phyloP scores from a whole-genome alignment of 176 grass and related monocot species.

The Ananas comosus region DNA sequence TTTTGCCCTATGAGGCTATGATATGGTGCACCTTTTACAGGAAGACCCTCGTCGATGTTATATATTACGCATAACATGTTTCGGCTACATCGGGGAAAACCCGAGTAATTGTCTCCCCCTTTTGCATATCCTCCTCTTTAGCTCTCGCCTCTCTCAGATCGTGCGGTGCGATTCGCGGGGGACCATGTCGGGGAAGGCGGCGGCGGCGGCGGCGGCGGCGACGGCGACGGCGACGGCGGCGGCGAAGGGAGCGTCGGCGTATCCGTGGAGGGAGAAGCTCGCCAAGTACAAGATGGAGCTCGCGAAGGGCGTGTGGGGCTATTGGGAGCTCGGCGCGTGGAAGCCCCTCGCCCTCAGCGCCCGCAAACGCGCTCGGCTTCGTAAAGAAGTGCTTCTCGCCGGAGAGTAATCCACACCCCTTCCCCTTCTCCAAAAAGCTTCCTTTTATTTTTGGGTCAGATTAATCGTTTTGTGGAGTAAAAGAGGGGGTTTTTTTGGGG shows the following conservation, averaged over 20 bases:
- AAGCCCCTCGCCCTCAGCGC: conserved; percentile 71
- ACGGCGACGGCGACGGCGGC: conserved; percentile 18
- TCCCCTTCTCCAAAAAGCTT: neutral
- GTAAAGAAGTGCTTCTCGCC: conserved; percentile 84
- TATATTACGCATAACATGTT: neutral
- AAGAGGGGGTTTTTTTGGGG: neutral
- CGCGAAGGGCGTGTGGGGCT: conserved; percentile 64
- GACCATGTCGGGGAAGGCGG: conserved; percentile 40
- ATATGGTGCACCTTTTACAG: neutral
- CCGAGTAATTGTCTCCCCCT: neutral
- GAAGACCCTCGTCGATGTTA: neutral
- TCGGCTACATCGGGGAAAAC: neutral
- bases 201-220: conserved; percentile 6
- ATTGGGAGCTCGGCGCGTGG: conserved; percentile 95
- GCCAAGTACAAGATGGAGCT: conserved; percentile 54
- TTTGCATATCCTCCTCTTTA: neutral
- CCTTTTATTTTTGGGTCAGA: neutral
- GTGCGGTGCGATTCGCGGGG: neutral
- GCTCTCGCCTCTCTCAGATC: neutral
- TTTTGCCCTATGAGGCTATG: too few relatives aligned
- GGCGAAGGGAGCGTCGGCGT: conserved; percentile 32
- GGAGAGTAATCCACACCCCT: conserved; percentile 21
- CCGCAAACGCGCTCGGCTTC: conserved; percentile 67
- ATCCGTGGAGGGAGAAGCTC: conserved; percentile 61
- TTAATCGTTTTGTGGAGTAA: too few relatives aligned